phyloP scores from a whole-genome alignment of 139 green algal species.

The Tetraselmis chui region DNA sequence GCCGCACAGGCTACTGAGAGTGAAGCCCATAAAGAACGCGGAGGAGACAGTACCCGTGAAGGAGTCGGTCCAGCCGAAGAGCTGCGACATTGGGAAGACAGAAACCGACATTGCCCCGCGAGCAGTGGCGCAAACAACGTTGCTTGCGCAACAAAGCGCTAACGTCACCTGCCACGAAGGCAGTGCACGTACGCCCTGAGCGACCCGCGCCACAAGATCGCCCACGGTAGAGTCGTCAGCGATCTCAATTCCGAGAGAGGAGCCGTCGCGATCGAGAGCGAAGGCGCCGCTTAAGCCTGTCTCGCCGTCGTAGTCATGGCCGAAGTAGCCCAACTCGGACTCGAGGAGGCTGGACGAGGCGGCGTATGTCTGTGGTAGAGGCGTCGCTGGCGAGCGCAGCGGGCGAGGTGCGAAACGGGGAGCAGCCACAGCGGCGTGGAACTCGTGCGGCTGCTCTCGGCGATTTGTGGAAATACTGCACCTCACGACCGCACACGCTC shows the following conservation, averaged over 20 bases:
- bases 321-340: too few species aligned
- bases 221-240: neutral
- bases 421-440: too few species aligned
- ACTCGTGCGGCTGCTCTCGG: too few species aligned
- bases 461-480: too few species aligned
- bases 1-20: neutral
- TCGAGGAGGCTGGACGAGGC: too few species aligned
- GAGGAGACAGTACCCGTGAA: neutral
- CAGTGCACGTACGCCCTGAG: neutral
- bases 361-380: too few species aligned
- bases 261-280: neutral
- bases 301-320: neutral
- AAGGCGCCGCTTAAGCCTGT: neutral
- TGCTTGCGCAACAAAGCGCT: neutral
- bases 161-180: neutral
- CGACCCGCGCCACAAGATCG: neutral
- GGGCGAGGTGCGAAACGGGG: too few species aligned
- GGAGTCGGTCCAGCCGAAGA: neutral
- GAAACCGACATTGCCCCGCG: neutral
- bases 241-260: neutral
- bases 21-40: neutral
- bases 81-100: neutral
- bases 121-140: neutral
- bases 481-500: too few species aligned
- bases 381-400: too few species aligned